Evolutionary conservation across 495 filamentous ascomycete genomes (phyloP), one percentile per base, ranked within the genome.

Genomic region (Penicillium pulvis): DNA sequence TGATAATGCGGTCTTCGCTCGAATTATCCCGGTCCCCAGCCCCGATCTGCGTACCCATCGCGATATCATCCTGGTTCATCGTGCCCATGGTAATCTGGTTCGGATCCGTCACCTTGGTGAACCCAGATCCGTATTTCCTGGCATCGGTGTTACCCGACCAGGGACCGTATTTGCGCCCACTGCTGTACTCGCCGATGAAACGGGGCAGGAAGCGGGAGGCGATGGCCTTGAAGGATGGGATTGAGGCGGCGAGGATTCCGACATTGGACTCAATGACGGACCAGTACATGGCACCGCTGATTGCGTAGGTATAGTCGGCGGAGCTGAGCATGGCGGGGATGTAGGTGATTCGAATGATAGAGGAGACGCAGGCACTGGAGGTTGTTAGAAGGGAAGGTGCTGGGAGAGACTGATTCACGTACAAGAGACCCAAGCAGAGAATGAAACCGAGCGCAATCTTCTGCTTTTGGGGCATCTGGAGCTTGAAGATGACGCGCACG

Each of bases 201-300:
- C 68, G 68, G 24, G 74, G 74, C 3, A 75, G 53, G 67, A 75
- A 77, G 46, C 71, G 74, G 7, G 69, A 75, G 33, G 71, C 69
- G 45, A 77, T 77, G 23, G 74, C 72, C 31, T 77, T 77, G 64
- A 76, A 76, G 43, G 73, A 74, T 3, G 75, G 75, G 28, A 78
- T 76, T 30, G 72, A 78, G 35, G 71, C 62, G 24, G 71, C 69
- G 46, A 78, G 62, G 50, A 78, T 74, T 44, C 71, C 75, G 54
- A 78, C 58, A 66, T 78, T 75, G 62, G 72, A 74, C 45, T 78
- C 75, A 53, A 78, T 73, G 19, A 71, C 70, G 30, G 75, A 78
- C 75, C 75, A 78, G 60, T 75, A 75, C 74, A 77, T 77, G 39
- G 74, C 71, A 42, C 67, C 73, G 58, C 66, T 72, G 57, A 74